Conservation (phyloP, 176 grass and related monocot species). For the Bromus sterilis region DNA sequence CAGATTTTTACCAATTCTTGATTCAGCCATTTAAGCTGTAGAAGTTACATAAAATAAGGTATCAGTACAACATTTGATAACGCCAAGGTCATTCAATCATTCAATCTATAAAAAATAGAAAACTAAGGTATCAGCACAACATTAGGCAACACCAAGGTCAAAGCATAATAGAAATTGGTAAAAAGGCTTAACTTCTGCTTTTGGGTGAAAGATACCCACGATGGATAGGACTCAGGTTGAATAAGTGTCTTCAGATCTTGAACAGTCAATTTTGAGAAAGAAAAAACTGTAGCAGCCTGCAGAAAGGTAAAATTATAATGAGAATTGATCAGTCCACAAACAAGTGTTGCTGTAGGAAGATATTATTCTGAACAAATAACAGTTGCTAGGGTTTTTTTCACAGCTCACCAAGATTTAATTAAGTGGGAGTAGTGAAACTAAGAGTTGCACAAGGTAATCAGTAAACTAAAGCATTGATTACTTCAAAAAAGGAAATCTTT, state of each 20-base stretch:
- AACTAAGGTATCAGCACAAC: slow-evolving; percentile 25
- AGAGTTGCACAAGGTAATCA: neutral
- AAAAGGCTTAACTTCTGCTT: slow-evolving; percentile 85
- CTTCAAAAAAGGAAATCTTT: too few species aligned
- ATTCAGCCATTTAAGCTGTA: slow-evolving; percentile 95
- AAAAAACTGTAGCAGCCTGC: slow-evolving; percentile 52
- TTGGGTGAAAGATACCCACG: slow-evolving; percentile 88
- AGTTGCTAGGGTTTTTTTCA: neutral
- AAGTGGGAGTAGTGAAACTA: neutral
- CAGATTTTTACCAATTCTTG: slow-evolving; percentile 74
- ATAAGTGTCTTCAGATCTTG: slow-evolving; percentile 77
- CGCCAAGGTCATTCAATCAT: slow-evolving; percentile 47
- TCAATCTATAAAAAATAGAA: slow-evolving; percentile 50
- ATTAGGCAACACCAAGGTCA: neutral
- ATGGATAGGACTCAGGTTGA: slow-evolving; percentile 73
- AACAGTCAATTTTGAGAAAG: slow-evolving; percentile 75
- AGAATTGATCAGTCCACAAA: neutral
- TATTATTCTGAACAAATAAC: neutral
- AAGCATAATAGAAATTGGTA: neutral
- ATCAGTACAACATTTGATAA: slow-evolving; percentile 33
- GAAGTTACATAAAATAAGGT: neutral
- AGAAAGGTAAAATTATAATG: slow-evolving; percentile 1
- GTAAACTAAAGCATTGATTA: neutral
- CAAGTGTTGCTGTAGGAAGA: neutral
- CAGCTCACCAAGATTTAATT: neutral